A percentile compares a stretch with the other conserved stretches of the same genome.
phyloP scores from a whole-genome alignment of 2,329 filamentous ascomycete genomes.

The Pyrenophora teres region DNA sequence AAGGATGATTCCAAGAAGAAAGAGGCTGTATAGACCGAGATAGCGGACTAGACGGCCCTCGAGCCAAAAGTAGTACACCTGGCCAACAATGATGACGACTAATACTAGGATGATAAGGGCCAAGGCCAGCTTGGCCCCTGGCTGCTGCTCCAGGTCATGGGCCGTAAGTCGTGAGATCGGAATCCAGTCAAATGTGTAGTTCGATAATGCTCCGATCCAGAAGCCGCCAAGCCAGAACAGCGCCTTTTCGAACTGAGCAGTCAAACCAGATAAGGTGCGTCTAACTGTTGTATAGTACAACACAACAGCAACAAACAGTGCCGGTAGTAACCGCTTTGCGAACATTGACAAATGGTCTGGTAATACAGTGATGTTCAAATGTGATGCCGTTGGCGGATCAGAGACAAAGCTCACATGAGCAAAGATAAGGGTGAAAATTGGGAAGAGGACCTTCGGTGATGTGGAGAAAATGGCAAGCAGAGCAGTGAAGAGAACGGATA shows the following conservation, averaged over 20 bases:
- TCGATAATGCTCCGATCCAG: conserved; percentile 89
- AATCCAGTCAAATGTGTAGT: conserved; percentile 92
- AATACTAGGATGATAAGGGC: conserved; percentile 75
- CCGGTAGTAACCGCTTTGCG: conserved; percentile 80
- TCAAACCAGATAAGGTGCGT: conserved; percentile 71
- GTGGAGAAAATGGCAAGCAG: conserved; percentile 78
- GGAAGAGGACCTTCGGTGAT: conserved; percentile 78
- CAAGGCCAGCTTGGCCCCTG: conserved; percentile 82
- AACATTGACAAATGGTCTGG: conserved; percentile 61
- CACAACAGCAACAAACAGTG: conserved; percentile 81
- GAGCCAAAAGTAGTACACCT: conserved; percentile 84
- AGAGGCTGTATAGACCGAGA: conserved; percentile 74
- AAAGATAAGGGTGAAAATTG: conserved; percentile 79
- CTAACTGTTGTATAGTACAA: conserved; percentile 82
- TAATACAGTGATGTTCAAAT: conserved; percentile 52
- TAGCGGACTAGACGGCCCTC: conserved; percentile 80
- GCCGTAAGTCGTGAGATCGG: conserved; percentile 86
- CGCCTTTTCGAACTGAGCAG: conserved; percentile 84
- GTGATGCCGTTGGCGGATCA: conserved; percentile 73
- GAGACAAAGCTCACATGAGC: conserved; percentile 87
- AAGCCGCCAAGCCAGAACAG: conserved; percentile 85
- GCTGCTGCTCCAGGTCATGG: conserved; percentile 85
- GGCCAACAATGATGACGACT: conserved; percentile 67
- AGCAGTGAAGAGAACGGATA: conserved; percentile 76
- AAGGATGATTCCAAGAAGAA: conserved; percentile 68